Conservation (phyloP, 495 filamentous ascomycete genomes). For the Entonaema liquescens region DNA sequence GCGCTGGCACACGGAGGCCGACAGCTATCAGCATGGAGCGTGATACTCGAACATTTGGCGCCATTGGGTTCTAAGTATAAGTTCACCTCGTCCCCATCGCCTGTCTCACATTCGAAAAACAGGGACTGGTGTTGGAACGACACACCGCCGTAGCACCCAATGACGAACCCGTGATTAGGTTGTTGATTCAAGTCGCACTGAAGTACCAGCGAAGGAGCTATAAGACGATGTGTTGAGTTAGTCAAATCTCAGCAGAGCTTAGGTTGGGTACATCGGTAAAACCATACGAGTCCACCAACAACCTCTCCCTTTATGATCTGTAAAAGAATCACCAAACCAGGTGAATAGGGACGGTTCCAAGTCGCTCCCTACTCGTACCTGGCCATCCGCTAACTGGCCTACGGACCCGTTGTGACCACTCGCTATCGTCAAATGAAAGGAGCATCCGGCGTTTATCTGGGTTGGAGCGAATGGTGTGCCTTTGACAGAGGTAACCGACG, state of each 20-base stretch:
- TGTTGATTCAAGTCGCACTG: slow-evolving; percentile 68
- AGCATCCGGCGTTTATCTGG: slow-evolving; percentile 48
- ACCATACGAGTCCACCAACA: slow-evolving; percentile 48
- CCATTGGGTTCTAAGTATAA: slow-evolving; percentile 59
- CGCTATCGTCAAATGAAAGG: slow-evolving; percentile 60
- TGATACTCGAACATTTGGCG: slow-evolving; percentile 55
- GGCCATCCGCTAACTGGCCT: slow-evolving; percentile 64
- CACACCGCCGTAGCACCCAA: slow-evolving; percentile 59
- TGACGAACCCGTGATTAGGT: slow-evolving; percentile 58
- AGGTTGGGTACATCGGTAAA: neutral
- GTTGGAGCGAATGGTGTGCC: slow-evolving; percentile 4
- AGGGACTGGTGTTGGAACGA: slow-evolving; percentile 52
- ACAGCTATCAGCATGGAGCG: slow-evolving; percentile 61
- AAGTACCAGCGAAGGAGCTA: slow-evolving; percentile 65
- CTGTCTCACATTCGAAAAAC: slow-evolving; percentile 66
- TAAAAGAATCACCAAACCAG: slow-evolving; percentile 45
- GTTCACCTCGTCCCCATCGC: slow-evolving; percentile 60
- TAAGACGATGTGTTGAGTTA: neutral
- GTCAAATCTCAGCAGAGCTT: neutral
- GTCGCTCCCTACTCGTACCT: slow-evolving; percentile 61
- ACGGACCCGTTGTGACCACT: slow-evolving; percentile 58
- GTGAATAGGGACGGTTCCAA: slow-evolving; percentile 46
- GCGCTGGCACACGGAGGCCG: slow-evolving; percentile 32
- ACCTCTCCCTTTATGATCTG: slow-evolving; percentile 38
- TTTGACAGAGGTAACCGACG: slow-evolving; percentile 20